A percentile compares a stretch with the other conserved stretches of the same genome.
Conservation (phyloP, 1,284 basidiomycete genomes). For the Ceratobasidium sp. region DNA sequence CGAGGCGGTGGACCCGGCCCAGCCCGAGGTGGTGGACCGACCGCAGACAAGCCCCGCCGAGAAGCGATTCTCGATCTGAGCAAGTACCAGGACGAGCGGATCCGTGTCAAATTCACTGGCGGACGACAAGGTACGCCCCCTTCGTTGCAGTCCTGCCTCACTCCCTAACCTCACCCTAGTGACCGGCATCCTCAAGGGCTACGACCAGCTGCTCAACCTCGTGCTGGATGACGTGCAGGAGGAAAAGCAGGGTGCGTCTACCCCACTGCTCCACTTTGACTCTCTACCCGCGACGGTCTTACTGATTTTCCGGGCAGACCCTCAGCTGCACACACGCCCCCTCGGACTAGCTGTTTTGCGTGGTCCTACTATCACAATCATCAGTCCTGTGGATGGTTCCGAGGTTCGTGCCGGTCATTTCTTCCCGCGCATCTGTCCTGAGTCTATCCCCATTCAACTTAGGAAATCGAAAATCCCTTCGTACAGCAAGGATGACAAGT, state of each 20-base stretch:
- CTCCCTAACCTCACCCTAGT: constrained; percentile 63
- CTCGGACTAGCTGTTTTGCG: constrained; percentile 89
- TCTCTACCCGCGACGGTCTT: constrained; percentile 41
- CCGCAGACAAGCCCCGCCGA: constrained; percentile 84
- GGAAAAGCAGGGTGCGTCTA: constrained; percentile 68
- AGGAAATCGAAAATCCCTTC: constrained; percentile 87
- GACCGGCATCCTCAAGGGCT: constrained; percentile 92
- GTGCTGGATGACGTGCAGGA: constrained; percentile 92
- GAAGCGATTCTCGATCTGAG: constrained; percentile 96
- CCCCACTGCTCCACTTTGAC: constrained; percentile 47
- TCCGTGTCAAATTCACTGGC: constrained; percentile 96
- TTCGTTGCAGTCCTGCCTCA: constrained; percentile 39
- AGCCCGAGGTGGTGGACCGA: constrained; percentile 7
- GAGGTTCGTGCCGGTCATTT: constrained; percentile 56
- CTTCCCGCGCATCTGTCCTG: background rate
- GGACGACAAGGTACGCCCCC: constrained; percentile 83
- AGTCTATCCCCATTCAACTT: background rate
- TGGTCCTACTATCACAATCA: constrained; percentile 90
- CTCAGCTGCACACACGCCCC: constrained; percentile 70
- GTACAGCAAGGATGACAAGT: constrained; percentile 50
- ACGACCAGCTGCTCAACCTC: constrained; percentile 95
- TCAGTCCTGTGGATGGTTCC: constrained; percentile 92
- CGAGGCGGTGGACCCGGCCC: constrained; percentile 29
- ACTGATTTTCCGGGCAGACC: constrained; percentile 60
- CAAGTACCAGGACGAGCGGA: constrained; percentile 91